Conservation (phyloP, 2,329 filamentous ascomycete genomes). For the Drechslerella dactyloides region DNA sequence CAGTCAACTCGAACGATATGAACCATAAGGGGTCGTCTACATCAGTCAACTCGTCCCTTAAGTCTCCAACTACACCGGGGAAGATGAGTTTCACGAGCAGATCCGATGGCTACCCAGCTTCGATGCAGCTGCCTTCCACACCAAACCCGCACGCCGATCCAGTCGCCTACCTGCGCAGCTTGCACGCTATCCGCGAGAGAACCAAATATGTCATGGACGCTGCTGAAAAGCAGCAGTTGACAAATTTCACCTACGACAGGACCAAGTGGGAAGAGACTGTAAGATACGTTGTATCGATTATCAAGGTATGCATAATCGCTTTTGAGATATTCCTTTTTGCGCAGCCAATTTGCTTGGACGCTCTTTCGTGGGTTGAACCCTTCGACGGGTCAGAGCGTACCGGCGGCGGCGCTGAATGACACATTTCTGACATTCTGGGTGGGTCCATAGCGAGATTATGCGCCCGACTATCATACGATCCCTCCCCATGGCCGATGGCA, state of each 20-base stretch:
- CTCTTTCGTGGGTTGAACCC: not conserved
- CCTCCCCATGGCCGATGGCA: conserved; percentile 87
- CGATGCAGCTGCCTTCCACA: conserved; percentile 79
- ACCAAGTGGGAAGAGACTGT: conserved; percentile 82
- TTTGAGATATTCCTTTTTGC: not conserved
- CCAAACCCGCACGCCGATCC: conserved; percentile 89
- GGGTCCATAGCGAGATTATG: conserved; percentile 69
- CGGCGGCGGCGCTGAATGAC: not conserved
- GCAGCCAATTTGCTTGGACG: not conserved
- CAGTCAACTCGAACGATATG: conserved; percentile 61
- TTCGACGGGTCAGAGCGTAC: not conserved
- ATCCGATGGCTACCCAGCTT: conserved; percentile 64
- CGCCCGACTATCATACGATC: conserved; percentile 72
- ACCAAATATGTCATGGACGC: conserved; percentile 75
- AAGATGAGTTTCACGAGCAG: conserved; percentile 52
- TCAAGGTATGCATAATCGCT: conserved; percentile 69
- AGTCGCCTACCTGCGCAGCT: conserved; percentile 85
- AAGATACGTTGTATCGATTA: conserved; percentile 86
- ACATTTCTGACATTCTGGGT: conserved; percentile 13
- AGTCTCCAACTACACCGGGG: conserved; percentile 56
- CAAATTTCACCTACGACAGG: conserved; percentile 89
- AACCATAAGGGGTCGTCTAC: conserved; percentile 60
- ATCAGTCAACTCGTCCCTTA: conserved; percentile 60
- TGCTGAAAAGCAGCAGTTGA: conserved; percentile 76
- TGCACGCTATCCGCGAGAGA: conserved; percentile 84